These are phyloP conservation scores for Conidiobolus incongruus DNA, from an alignment of 371 early-diverging fungal genomes.

Conservation along the genomic window DNA sequence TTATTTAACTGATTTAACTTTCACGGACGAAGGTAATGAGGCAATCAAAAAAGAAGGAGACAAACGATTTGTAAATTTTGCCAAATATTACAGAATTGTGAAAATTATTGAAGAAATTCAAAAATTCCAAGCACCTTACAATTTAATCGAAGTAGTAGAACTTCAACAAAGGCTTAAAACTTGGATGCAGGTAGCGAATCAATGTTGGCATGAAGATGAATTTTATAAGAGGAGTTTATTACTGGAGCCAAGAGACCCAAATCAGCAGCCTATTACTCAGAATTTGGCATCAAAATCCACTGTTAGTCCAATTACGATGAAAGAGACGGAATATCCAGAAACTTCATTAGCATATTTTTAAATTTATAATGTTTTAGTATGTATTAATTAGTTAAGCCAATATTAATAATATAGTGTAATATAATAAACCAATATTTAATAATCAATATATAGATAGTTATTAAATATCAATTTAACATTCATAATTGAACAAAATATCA, in stretches of 20 bases:
- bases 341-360: too few relatives aligned
- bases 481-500: too few relatives aligned
- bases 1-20: constrained; percentile 73
- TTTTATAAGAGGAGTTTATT: not conserved
- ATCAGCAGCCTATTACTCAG: not conserved
- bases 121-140: constrained; percentile 4
- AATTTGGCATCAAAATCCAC: too few relatives aligned
- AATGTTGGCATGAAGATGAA: not conserved
- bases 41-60: not conserved
- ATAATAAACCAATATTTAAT: too few relatives aligned
- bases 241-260: not conserved
- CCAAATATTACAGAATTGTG: constrained; percentile 1
- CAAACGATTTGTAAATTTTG: constrained; percentile 1
- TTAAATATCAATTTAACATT: too few relatives aligned
- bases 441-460: too few relatives aligned
- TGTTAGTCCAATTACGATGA: too few relatives aligned
- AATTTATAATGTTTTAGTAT: too few relatives aligned
- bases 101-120: constrained; percentile 5
- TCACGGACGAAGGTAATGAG: constrained; percentile 45
- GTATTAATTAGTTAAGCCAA: too few relatives aligned
- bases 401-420: too few relatives aligned
- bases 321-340: too few relatives aligned
- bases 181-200: not conserved
- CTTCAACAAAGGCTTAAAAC: not conserved
- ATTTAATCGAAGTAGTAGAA: constrained; percentile 3